A percentile compares a stretch with the other conserved stretches of the same genome.
phyloP scores from a whole-genome alignment of 2,329 filamentous ascomycete species.

The Fusarium sp. region DNA sequence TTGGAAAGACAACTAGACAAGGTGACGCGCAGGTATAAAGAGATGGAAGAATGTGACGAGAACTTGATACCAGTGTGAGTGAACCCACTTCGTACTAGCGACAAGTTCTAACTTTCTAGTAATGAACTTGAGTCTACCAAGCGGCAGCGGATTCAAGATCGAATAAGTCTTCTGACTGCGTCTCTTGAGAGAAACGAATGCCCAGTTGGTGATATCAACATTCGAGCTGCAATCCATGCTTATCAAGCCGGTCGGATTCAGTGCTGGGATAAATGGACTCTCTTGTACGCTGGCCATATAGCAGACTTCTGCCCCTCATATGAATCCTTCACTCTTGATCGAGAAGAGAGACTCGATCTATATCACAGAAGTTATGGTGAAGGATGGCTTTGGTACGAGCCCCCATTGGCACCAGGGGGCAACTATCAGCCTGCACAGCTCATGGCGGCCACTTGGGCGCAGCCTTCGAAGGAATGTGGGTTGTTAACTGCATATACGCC shows the following conservation, averaged over 20 bases:
- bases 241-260: conserved; percentile 32
- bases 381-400: conserved; percentile 44
- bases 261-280: conserved; percentile 41
- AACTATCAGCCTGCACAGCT: conserved; percentile 28
- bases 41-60: conserved; percentile 39
- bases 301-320: conserved; percentile 37
- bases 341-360: conserved; percentile 36
- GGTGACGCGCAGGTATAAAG: conserved; percentile 11
- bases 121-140: conserved; percentile 40
- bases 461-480: conserved; percentile 14
- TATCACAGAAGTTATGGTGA: conserved; percentile 35
- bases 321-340: conserved; percentile 39
- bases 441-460: conserved; percentile 41
- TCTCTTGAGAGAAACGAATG: conserved; percentile 20
- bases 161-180: conserved; percentile 17
- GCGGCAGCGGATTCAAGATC: conserved; percentile 24
- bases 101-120: conserved; percentile 24
- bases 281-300: conserved; percentile 37
- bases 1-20: conserved; percentile 31
- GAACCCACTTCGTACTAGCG: too few relatives aligned
- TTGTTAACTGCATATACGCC: conserved; percentile 6
- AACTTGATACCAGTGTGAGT: conserved; percentile 37
- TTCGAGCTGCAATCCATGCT: conserved; percentile 35
- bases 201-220: conserved; percentile 24
- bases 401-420: conserved; percentile 29